Percentiles rank a stretch among this genome's conserved stretches.
phyloP scores from a whole-genome alignment of 2,329 filamentous ascomycete species.

The Lasiodiplodia gonubiensis region DNA sequence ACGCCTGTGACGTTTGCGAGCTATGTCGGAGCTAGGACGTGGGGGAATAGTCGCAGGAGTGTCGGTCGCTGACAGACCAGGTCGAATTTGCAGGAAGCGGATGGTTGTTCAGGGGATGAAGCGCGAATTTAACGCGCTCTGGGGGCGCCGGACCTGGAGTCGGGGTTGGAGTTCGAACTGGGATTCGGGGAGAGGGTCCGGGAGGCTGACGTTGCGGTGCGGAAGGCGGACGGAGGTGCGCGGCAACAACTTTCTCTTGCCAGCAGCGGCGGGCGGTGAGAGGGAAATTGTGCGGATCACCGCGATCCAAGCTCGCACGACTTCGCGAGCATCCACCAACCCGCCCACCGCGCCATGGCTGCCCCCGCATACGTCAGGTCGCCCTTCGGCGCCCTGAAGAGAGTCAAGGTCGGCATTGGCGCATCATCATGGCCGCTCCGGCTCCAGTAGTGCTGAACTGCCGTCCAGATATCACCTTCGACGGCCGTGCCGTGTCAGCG shows the following conservation, averaged over 20 bases:
- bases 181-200: slow-evolving; percentile 29
- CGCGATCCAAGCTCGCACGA: slow-evolving; percentile 5
- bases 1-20: slow-evolving; percentile 75
- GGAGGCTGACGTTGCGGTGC: slow-evolving; percentile 24
- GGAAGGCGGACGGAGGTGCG: slow-evolving; percentile 68
- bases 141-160: not conserved
- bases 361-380: slow-evolving; percentile 52
- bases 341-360: slow-evolving; percentile 45
- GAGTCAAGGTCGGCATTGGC: slow-evolving; percentile 46
- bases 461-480: slow-evolving; percentile 8
- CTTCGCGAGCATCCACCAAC: not conserved
- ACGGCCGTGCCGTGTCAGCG: slow-evolving; percentile 18
- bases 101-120: not conserved
- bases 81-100: not conserved
- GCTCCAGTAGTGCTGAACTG: not conserved
- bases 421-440: not conserved
- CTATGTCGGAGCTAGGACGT: slow-evolving; percentile 51
- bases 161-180: slow-evolving; percentile 27
- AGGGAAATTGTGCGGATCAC: slow-evolving; percentile 67
- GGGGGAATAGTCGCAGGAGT: slow-evolving; percentile 15
- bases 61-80: slow-evolving; percentile 8
- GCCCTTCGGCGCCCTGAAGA: slow-evolving; percentile 50
- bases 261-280: slow-evolving; percentile 87
- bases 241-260: slow-evolving; percentile 66
- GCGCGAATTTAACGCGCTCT: too few relatives aligned